Conservation (phyloP, 2,329 filamentous ascomycete species). For the Claviceps africana region DNA sequence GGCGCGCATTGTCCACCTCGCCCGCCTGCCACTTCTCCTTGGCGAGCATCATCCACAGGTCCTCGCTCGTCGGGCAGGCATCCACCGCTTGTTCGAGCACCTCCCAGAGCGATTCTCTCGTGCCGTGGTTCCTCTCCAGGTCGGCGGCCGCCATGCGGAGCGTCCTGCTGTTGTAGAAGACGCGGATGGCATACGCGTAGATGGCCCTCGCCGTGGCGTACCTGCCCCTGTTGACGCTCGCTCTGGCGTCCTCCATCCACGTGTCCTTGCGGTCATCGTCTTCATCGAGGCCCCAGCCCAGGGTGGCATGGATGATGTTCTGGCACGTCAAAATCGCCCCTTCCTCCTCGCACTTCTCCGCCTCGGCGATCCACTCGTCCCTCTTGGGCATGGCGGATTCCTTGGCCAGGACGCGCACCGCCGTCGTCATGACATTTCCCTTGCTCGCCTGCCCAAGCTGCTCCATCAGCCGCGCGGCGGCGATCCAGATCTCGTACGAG, state of each 20-base stretch:
- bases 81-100: slow-evolving; percentile 88
- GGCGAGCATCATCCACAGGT: slow-evolving; percentile 89
- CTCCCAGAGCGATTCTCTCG: slow-evolving; percentile 66
- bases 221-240: slow-evolving; percentile 63
- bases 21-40: slow-evolving; percentile 88
- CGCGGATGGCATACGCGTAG: slow-evolving; percentile 75
- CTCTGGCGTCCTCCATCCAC: slow-evolving; percentile 86
- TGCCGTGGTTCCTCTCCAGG: slow-evolving; percentile 79
- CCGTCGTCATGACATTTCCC: slow-evolving; percentile 89
- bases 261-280: slow-evolving; percentile 92
- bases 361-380: slow-evolving; percentile 92
- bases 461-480: slow-evolving; percentile 80
- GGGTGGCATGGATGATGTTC: slow-evolving; percentile 80
- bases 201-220: slow-evolving; percentile 90
- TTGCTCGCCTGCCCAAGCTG: slow-evolving; percentile 65
- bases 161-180: slow-evolving; percentile 78
- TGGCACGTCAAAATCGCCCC: slow-evolving; percentile 75
- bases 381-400: slow-evolving; percentile 94
- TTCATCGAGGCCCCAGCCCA: slow-evolving; percentile 87
- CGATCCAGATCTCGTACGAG: slow-evolving; percentile 93
- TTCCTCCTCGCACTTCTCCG: slow-evolving; percentile 88
- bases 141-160: slow-evolving; percentile 87
- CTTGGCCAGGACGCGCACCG: slow-evolving; percentile 72
- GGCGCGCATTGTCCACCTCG: slow-evolving; percentile 72
- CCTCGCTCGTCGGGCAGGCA: slow-evolving; percentile 79